These are phyloP conservation scores for Tylopilus rubrobrunneus DNA, from an alignment of 768 basidiomycete genomes.

Conservation along the genomic window DNA sequence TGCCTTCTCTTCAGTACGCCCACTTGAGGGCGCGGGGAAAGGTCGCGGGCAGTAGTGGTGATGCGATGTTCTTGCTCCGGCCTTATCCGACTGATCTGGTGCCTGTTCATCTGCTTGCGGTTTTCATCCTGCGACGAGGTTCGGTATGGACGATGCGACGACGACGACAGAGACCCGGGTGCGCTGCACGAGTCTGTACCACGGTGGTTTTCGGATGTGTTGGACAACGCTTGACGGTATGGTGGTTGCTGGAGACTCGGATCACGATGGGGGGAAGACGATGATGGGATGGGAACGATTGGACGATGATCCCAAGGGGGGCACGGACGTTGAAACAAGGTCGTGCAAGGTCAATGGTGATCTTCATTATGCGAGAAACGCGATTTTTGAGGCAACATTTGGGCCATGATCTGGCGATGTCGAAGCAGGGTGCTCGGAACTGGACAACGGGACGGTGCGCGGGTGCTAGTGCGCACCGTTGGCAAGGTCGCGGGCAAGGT, in stretches of 20 bases:
- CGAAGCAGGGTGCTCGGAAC: neutral
- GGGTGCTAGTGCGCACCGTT: too few species aligned
- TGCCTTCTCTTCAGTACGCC: constrained; percentile 15
- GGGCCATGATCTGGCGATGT: neutral
- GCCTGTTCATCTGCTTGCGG: neutral
- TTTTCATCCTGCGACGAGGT: neutral
- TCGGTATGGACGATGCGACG: neutral
- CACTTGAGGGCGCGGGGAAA: constrained; percentile 14
- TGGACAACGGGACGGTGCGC: too few species aligned
- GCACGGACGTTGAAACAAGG: neutral
- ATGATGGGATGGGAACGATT: neutral
- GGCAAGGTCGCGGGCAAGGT: too few species aligned
- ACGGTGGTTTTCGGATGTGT: neutral
- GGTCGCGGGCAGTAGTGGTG: constrained; percentile 7
- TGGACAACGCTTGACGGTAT: neutral
- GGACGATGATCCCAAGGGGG: neutral
- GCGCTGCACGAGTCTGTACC: too few species aligned
- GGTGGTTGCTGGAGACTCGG: neutral
- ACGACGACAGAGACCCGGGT: neutral
- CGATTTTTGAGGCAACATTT: neutral
- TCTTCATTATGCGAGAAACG: neutral
- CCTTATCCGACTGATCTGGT: neutral
- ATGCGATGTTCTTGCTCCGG: neutral
- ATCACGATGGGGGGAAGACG: neutral
- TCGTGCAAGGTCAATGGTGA: too few species aligned